Conservation (phyloP, 441 rosid genomes). For the Pelargonium australe region DNA sequence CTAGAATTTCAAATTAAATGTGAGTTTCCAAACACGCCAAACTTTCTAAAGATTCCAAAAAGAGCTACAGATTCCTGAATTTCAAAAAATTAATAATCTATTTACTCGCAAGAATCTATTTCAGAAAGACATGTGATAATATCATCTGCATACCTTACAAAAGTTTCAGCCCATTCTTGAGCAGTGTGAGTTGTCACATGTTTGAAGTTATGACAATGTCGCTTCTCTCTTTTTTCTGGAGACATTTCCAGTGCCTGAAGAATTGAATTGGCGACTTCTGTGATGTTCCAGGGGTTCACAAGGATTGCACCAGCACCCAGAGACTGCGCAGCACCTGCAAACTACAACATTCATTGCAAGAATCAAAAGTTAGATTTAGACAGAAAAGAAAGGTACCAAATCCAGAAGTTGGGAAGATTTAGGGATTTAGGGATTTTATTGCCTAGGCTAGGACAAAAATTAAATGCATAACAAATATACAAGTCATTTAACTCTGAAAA, state of each 20-base stretch:
- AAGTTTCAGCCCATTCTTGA: conserved; percentile 99
- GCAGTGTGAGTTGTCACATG: conserved; percentile 90
- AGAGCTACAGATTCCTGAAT: not conserved
- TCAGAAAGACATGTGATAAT: not conserved
- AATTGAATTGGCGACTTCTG: conserved; percentile 95
- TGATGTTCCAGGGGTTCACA: conserved; percentile 99
- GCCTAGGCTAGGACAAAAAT: no score
- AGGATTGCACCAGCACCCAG: conserved; percentile 98
- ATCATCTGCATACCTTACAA: conserved; percentile 61
- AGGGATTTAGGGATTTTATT: not conserved
- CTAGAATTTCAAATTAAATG: no score
- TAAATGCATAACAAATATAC: no score
- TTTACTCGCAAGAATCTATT: not conserved
- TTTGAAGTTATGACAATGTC: conserved; percentile 67
- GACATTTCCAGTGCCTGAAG: conserved; percentile 77
- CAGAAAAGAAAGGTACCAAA: conserved; percentile 8
- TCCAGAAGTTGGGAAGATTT: not conserved
- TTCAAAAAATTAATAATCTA: not conserved
- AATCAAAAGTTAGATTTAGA: conserved; percentile 7
- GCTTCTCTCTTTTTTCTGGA: conserved; percentile 81
- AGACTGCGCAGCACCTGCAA: conserved; percentile 99
- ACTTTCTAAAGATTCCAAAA: no score
- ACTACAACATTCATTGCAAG: conserved; percentile 37
- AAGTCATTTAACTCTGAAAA: not conserved
- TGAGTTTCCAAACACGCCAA: no score